Evolutionary conservation across 495 filamentous ascomycete species (phyloP), one percentile per base, ranked within the genome.

Genomic region (Podospora didyma): DNA sequence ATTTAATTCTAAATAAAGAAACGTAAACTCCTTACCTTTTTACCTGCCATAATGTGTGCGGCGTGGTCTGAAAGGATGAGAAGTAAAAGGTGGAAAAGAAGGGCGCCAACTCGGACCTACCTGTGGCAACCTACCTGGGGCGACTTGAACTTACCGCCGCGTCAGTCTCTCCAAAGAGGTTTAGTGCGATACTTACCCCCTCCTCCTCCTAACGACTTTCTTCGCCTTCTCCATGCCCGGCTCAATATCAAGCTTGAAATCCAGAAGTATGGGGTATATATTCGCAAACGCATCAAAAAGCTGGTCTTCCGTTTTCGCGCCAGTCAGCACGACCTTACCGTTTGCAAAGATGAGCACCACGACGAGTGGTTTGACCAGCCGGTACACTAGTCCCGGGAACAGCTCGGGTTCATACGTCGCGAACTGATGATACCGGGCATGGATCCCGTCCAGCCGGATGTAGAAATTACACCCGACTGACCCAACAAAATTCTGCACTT

Each of bases 401-500:
- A 97, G 71, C 73, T 97, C 93, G 60, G 93, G 93, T 74, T 97
- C 93, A 72, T 96, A 96, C 46, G 85, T 91, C 72, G 85, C 89
- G 7, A 52, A 58, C 20, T 10, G 3, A 6, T 10, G 11, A 20
- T 60, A 28, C 39, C 7, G 9, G 14, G 4, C 10, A 65, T 86
- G 82, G 56, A 97, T 75, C 65, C 93, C 92, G 70, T 97, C 93
- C 53, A 97, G 79, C 59, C 93, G 89, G 62, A 97, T 95, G 49
- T 89, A 88, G 76, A 97, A 97, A 74, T 92, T 94, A 79, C 96
- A 92, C 62, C 95, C 89, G 69, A 89, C 95, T 22, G 89, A 93
- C 54, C 89, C 92, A 57, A 97, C 92, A 53, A 96, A 95, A 74
- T 97, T 97, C 79, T 97, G 92, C 69, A 97, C 96, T 80, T 96